Evolutionary conservation across 306 rosid species (phyloP).

Genomic region (Cucurbita maxima): DNA sequence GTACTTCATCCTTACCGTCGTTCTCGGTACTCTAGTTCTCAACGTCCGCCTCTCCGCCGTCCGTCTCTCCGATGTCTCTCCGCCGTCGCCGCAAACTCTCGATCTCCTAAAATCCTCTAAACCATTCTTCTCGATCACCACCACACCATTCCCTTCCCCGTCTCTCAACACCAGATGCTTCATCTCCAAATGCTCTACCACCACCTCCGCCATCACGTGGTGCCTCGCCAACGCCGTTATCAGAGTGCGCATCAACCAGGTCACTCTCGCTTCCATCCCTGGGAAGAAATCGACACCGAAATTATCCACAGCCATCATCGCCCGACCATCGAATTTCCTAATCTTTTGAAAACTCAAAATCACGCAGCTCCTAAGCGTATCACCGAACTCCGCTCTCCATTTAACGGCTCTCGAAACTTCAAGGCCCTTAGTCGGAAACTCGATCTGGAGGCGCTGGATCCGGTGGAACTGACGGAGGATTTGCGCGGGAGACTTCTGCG

Average conservation of each 20-base stretch:
- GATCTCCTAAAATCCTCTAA: constrained; percentile 11
- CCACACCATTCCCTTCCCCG: constrained; percentile 25
- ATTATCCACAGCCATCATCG: neutral
- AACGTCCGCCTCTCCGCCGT: neutral
- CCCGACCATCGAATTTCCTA: neutral
- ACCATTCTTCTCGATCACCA: constrained; percentile 23
- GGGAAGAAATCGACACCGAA: constrained; percentile 6
- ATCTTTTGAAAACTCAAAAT: constrained; percentile 20
- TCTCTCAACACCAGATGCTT: constrained; percentile 20
- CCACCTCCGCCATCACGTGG: constrained; percentile 22
- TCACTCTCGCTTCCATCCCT: constrained; percentile 27
- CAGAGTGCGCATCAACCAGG: constrained; percentile 26
- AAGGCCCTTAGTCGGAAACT: constrained; percentile 23
- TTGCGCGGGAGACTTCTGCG: constrained; percentile 19
- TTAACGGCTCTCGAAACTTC: constrained; percentile 16
- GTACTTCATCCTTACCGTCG: constrained; percentile 32
- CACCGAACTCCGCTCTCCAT: constrained; percentile 36
- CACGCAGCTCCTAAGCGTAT: constrained; percentile 17
- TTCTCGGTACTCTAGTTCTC: constrained; percentile 29
- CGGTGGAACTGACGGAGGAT: constrained; percentile 28
- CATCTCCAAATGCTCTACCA: constrained; percentile 16
- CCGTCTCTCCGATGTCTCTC: neutral
- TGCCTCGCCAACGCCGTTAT: constrained; percentile 41
- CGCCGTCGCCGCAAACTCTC: neutral
- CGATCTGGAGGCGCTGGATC: constrained; percentile 19